A percentile compares a stretch with the other conserved stretches of the same genome.
phyloP scores from a whole-genome alignment of 352 stramenopile species.

The Plasmopara halstedii region DNA sequence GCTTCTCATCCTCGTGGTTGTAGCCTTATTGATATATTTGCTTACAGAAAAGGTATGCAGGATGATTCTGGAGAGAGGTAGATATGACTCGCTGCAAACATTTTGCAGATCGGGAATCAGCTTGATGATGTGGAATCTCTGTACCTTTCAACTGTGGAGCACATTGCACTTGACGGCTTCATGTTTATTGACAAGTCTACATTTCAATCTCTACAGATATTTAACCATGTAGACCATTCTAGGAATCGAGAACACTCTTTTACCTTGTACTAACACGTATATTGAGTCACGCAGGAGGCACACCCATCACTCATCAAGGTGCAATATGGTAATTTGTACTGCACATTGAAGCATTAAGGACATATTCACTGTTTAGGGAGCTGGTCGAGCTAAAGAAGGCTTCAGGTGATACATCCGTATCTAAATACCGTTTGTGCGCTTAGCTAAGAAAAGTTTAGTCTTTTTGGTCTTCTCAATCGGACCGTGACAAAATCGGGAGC shows the following conservation, averaged over 20 bases:
- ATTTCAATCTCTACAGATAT: constrained; percentile 77
- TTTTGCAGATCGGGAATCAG: constrained; percentile 69
- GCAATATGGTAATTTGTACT: neutral
- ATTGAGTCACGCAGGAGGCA: constrained; percentile 37
- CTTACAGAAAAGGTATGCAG: constrained; percentile 50
- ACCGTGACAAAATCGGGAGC: constrained; percentile 65
- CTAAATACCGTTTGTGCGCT: neutral
- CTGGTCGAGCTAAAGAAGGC: constrained; percentile 73
- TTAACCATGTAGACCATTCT: constrained; percentile 44
- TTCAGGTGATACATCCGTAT: constrained; percentile 44
- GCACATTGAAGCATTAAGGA: neutral
- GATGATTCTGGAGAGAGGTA: neutral
- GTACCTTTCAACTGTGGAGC: constrained; percentile 54
- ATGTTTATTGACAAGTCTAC: constrained; percentile 74
- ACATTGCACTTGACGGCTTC: constrained; percentile 61
- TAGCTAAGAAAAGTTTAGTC: constrained; percentile 17
- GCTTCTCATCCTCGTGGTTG: neutral
- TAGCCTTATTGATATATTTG: constrained; percentile 66
- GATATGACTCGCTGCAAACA: neutral
- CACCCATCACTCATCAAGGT: constrained; percentile 79
- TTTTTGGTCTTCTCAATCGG: constrained; percentile 74
- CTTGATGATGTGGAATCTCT: constrained; percentile 48
- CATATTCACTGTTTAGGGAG: constrained; percentile 25
- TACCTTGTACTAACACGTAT: constrained; percentile 4
- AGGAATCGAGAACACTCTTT: neutral